Percentiles rank a stretch among this genome's conserved stretches.
These are phyloP conservation scores for Naegleria lovaniensis DNA, from an alignment of 208 protist species.

Conservation along the genomic window DNA sequence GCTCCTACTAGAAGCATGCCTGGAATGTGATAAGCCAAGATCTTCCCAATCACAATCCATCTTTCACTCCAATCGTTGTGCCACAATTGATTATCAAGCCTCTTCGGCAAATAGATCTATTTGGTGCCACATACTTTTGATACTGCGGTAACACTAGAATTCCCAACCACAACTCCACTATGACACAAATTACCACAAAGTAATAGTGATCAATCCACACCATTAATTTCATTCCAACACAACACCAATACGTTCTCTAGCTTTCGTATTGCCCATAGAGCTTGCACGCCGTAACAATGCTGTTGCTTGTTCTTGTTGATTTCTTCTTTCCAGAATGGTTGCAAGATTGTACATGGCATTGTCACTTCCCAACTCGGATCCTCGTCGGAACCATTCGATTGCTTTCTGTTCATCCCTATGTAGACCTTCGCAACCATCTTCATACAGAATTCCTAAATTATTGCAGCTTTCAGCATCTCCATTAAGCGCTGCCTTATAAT, in stretches of 20 bases:
- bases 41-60: no score
- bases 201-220: no score
- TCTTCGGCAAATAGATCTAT: no score
- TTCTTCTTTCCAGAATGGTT: neutral
- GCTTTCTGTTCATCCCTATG: conserved; percentile 2
- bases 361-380: neutral
- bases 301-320: neutral
- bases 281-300: neutral
- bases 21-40: no score
- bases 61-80: no score
- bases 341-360: neutral
- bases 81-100: no score
- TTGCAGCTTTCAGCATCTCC: neutral
- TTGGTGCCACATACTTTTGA: no score
- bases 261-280: neutral
- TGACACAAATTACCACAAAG: no score
- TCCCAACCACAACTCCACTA: no score
- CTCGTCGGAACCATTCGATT: neutral
- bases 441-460: neutral
- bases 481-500: neutral
- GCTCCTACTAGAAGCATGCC: no score
- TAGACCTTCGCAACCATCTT: neutral
- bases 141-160: no score
- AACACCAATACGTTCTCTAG: neutral
- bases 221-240: neutral